Conservation (phyloP, 129 eudicot genomes). For the Escallonia herrerae region DNA sequence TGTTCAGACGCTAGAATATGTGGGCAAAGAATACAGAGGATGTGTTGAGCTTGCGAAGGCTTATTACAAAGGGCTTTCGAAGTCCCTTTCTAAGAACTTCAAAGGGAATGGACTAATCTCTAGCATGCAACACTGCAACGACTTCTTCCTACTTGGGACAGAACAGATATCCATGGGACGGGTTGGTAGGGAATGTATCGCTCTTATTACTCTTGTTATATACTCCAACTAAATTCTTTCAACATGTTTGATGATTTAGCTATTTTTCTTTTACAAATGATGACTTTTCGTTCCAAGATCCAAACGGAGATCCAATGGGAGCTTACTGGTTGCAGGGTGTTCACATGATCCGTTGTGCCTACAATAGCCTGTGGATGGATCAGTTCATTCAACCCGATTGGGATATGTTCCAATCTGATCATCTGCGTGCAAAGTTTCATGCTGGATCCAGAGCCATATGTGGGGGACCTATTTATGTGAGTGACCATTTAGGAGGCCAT, state of each 20-base stretch:
- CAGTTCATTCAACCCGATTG: slow-evolving; percentile 53
- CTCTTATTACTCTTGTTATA: no score
- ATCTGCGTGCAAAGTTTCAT: slow-evolving; percentile 41
- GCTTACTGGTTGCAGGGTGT: slow-evolving; percentile 56
- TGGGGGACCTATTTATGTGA: slow-evolving; percentile 52
- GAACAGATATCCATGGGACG: slow-evolving; percentile 52
- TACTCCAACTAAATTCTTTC: no score
- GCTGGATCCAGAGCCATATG: slow-evolving; percentile 54
- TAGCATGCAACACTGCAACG: slow-evolving; percentile 62
- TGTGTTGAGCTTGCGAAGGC: slow-evolving; percentile 53
- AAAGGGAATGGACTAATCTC: slow-evolving; percentile 45
- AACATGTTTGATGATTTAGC: no score
- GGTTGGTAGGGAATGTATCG: slow-evolving; percentile 28
- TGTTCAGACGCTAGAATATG: slow-evolving; percentile 40
- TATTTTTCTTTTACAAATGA: slow-evolving; percentile 24
- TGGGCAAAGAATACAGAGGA: slow-evolving; percentile 42
- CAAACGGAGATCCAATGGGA: slow-evolving; percentile 53
- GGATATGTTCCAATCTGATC: slow-evolving; percentile 63
- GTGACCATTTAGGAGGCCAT: slow-evolving; percentile 48
- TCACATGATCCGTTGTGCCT: slow-evolving; percentile 54
- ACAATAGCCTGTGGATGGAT: slow-evolving; percentile 55
- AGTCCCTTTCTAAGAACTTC: slow-evolving; percentile 42
- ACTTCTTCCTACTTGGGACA: slow-evolving; percentile 55
- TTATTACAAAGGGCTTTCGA: slow-evolving; percentile 40
- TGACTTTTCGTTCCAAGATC: slow-evolving; percentile 66